phyloP scores from a whole-genome alignment of 1,284 basidiomycete species.

The Inonotus hispidus region DNA sequence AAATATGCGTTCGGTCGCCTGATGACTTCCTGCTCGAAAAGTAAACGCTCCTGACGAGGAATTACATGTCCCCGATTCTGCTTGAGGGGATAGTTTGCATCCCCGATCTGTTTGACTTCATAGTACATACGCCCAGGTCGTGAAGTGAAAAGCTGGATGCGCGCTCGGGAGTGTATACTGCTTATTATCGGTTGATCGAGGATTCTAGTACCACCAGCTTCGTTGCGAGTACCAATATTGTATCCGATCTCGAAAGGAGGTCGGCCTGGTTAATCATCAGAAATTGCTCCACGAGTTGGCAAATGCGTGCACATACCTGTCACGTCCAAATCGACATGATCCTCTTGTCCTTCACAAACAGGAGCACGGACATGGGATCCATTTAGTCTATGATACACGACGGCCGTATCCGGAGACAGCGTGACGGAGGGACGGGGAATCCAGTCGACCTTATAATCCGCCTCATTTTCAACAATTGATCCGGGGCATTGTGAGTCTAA shows the following conservation, averaged over 20 bases:
- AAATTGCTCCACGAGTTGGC: background rate
- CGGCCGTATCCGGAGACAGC: constrained; percentile 50
- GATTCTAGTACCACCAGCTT: constrained; percentile 54
- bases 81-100: constrained; percentile 77
- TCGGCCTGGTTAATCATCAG: constrained; percentile 43
- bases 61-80: constrained; percentile 57
- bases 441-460: constrained; percentile 70
- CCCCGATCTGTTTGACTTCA: constrained; percentile 83
- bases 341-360: constrained; percentile 77
- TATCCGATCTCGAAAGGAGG: constrained; percentile 86
- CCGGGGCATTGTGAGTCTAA: constrained; percentile 84
- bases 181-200: constrained; percentile 75
- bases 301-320: constrained; percentile 43
- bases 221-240: constrained; percentile 66
- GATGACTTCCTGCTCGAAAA: constrained; percentile 83
- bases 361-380: constrained; percentile 65
- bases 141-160: constrained; percentile 80
- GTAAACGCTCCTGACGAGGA: constrained; percentile 54
- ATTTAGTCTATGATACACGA: constrained; percentile 53
- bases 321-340: constrained; percentile 77
- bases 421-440: constrained; percentile 65
- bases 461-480: constrained; percentile 51
- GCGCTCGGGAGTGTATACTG: constrained; percentile 77
- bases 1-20: constrained; percentile 76
- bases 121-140: constrained; percentile 82